Conservation (phyloP, 1,284 basidiomycete species). For the Exsudoporus floridanus region DNA sequence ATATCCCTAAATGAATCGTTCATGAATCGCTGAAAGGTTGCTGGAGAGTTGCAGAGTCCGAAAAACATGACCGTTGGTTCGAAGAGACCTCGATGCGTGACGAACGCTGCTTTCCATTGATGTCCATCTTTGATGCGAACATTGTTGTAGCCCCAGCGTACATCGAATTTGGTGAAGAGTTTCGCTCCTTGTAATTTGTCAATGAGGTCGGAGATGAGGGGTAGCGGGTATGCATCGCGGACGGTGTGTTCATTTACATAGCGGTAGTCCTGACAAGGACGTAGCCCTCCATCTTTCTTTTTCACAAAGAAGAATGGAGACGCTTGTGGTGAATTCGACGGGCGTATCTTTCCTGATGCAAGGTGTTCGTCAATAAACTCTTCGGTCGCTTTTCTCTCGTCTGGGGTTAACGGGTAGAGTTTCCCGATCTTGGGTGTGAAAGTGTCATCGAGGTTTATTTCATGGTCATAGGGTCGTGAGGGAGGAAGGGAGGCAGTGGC, state of each 20-base stretch:
- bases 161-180: constrained; percentile 23
- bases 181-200: constrained; percentile 23
- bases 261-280: no score
- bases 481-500: not conserved
- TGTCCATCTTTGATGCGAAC: no score
- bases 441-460: not conserved
- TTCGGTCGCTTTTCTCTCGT: no score
- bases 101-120: no score
- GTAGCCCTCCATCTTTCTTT: no score
- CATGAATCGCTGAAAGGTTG: constrained; percentile 12
- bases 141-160: not conserved
- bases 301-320: no score
- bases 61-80: constrained; percentile 43
- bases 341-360: no score
- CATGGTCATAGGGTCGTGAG: not conserved
- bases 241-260: not conserved
- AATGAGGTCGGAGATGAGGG: constrained; percentile 32
- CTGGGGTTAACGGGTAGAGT: no score
- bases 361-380: not conserved
- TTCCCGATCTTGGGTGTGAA: no score
- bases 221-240: constrained; percentile 12
- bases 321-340: not conserved
- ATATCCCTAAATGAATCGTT: constrained; percentile 15
- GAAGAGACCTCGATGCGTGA: constrained; percentile 2
- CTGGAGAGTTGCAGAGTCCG: constrained; percentile 33